These are phyloP conservation scores for Ustilago bromivora DNA, from an alignment of 1,284 basidiomycete genomes.

Conservation along the genomic window DNA sequence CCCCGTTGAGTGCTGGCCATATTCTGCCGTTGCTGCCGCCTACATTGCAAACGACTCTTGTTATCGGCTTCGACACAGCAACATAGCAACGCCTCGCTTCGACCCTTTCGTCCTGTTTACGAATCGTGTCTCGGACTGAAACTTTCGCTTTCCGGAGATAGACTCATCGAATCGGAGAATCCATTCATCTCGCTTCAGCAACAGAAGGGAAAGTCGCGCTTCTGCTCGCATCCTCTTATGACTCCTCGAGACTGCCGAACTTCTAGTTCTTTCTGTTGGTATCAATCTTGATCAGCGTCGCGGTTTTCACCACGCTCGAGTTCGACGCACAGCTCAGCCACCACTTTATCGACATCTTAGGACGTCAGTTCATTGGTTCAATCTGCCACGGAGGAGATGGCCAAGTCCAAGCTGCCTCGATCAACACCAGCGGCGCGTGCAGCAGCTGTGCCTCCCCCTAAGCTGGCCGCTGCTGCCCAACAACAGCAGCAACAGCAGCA, in stretches of 20 bases:
- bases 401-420: slow-evolving; percentile 53
- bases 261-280: slow-evolving; percentile 13
- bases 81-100: not conserved
- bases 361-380: not conserved
- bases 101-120: not conserved
- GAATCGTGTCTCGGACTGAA: not conserved
- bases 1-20: not conserved
- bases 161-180: slow-evolving; percentile 14
- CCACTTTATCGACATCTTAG: not conserved
- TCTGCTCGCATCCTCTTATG: slow-evolving; percentile 23
- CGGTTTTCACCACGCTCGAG: not conserved
- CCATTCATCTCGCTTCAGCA: slow-evolving; percentile 5
- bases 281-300: slow-evolving; percentile 25
- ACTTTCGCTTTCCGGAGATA: not conserved
- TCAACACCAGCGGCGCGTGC: slow-evolving; percentile 48
- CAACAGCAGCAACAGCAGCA: slow-evolving; percentile 36
- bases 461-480: slow-evolving; percentile 49
- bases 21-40: slow-evolving; percentile 12
- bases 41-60: slow-evolving; percentile 1
- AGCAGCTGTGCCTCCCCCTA: slow-evolving; percentile 41
- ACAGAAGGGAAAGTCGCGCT: slow-evolving; percentile 3
- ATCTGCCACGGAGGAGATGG: slow-evolving; percentile 37
- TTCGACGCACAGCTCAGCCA: slow-evolving; percentile 11
- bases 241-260: slow-evolving; percentile 13
- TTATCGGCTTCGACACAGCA: slow-evolving; percentile 10